phyloP scores from a whole-genome alignment of 164 flowering plant species.

The Dillenia suffruticosa region DNA sequence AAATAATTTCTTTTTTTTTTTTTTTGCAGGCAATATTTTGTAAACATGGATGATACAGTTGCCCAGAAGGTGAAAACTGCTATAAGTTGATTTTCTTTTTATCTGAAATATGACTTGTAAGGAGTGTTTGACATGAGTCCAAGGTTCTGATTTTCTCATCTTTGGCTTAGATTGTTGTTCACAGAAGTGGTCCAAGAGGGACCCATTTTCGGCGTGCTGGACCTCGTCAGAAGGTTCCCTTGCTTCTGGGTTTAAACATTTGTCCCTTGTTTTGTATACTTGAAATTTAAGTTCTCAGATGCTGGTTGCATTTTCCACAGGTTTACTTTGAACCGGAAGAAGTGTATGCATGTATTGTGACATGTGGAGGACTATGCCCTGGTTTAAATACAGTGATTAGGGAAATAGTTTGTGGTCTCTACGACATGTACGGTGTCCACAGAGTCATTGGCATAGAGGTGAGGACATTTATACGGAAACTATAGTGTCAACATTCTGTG shows the following conservation, averaged over 20 bases:
- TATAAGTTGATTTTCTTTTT: no score
- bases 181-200: constrained; percentile 62
- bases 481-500: constrained; percentile 9
- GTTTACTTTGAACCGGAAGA: constrained; percentile 84
- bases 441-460: constrained; percentile 82
- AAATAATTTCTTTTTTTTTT: not conserved
- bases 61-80: constrained; percentile 53
- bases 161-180: constrained; percentile 53
- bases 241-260: not conserved
- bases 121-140: no score
- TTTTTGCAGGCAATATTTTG: constrained; percentile 82
- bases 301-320: constrained; percentile 29
- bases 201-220: constrained; percentile 88
- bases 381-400: constrained; percentile 94
- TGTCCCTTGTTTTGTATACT: constrained; percentile 2
- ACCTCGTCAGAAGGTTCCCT: constrained; percentile 66
- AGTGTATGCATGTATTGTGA: constrained; percentile 86
- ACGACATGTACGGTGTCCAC: constrained; percentile 84
- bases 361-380: constrained; percentile 97
- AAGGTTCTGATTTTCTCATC: not conserved
- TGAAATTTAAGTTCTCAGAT: not conserved
- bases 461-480: not conserved
- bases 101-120: no score
- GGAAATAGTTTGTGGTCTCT: constrained; percentile 75
- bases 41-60: constrained; percentile 77